Evolutionary conservation across 495 filamentous ascomycete species (phyloP), one percentile per base, ranked within the genome.

Genomic region (Aspergillus mulundensis): DNA sequence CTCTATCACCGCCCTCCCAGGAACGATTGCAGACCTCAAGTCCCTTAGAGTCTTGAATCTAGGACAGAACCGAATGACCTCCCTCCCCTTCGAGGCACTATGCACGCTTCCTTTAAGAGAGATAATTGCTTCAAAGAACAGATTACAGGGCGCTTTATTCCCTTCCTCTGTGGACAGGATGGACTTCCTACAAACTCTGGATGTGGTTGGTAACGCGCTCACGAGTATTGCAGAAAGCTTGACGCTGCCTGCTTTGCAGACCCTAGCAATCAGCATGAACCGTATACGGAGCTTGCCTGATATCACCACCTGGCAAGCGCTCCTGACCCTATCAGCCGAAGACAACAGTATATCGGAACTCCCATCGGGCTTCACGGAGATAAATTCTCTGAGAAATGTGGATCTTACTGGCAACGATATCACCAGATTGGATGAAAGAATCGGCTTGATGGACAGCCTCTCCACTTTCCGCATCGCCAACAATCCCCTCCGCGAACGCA

Each of bases 391-490:
- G 32, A 84, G 81, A 57, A 87, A 81, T 32, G 85, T 87, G 16
- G 89, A 96, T 66, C 84, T 97, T 54, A 87, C 88, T 7, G 85
- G 84, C 43, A 99, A 99, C 66, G 81, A 90, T 56, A 79, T 98
- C 15, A 84, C 81, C 7, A 71, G 81, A 18, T 62, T 98, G 32
- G 90, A 95, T 59, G 80, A 88, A 11, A 81, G 81, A 60, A 82
- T 97, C 54, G 89, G 88, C 6, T 70, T 83, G 24, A 96, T 97
- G 89, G 83, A 90, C 4, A 85, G 71, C 47, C 74, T 98, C 8
- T 77, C 80, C 8, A 84, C 82, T 54, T 79, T 97, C 38, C 82
- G 82, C 11, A 77, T 98, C 34, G 83, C 84, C 43, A 90, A 89
- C 14, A 98, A 98, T 63, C 94, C 94, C 5, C 70, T 98, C 12